Percentiles rank a stretch among this genome's conserved stretches.
Evolutionary conservation across 1,284 basidiomycete genomes (phyloP).

Genomic region (Abortiporus biennis): DNA sequence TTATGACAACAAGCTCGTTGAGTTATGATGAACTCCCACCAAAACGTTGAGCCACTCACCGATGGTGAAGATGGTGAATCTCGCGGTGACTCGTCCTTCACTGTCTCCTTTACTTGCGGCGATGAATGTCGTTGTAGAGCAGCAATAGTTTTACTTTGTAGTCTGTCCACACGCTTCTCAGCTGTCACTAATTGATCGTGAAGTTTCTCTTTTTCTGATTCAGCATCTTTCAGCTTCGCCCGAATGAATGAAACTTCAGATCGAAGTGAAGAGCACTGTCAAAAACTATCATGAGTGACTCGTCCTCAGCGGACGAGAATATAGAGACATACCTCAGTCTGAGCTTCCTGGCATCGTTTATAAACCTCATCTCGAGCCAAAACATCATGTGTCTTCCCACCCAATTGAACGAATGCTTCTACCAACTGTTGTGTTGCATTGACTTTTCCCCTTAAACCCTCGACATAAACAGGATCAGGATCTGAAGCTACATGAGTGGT

Average conservation of each 20-base stretch:
- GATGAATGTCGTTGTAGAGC: constrained; percentile 30
- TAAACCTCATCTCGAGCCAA: constrained; percentile 33
- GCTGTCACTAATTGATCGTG: constrained; percentile 54
- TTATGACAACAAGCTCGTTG: constrained; percentile 5
- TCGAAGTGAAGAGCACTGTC: constrained; percentile 50
- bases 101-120: constrained; percentile 34
- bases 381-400: constrained; percentile 25
- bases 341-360: constrained; percentile 43
- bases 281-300: constrained; percentile 2
- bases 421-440: constrained; percentile 57
- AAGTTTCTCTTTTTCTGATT: constrained; percentile 48
- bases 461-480: constrained; percentile 36
- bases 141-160: constrained; percentile 57
- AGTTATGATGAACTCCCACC: constrained; percentile 45
- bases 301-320: background rate
- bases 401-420: constrained; percentile 47
- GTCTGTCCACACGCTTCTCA: constrained; percentile 70
- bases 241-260: constrained; percentile 59
- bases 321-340: constrained; percentile 48
- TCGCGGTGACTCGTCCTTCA: constrained; percentile 33
- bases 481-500: constrained; percentile 46
- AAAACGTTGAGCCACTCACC: constrained; percentile 60
- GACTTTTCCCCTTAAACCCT: constrained; percentile 48
- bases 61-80: constrained; percentile 46
- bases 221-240: constrained; percentile 48